A percentile compares a stretch with the other conserved stretches of the same genome.
Conservation (phyloP, 2,329 filamentous ascomycete species). For the Verticillium klebahnii region DNA sequence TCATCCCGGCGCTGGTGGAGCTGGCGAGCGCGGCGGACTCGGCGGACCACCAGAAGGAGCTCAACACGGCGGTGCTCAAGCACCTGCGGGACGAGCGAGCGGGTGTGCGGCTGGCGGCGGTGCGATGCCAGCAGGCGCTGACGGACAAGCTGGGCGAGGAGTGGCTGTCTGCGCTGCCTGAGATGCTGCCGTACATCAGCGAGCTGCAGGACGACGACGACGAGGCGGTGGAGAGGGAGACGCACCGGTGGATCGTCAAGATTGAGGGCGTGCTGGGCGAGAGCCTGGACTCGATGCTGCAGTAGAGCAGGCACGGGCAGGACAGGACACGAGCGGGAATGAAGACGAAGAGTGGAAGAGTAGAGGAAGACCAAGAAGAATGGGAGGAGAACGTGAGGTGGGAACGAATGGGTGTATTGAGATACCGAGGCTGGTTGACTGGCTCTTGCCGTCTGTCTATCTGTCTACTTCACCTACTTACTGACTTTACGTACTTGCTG, state of each 20-base stretch:
- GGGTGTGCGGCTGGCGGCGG: constrained; percentile 71
- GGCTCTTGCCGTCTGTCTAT: too few relatives aligned
- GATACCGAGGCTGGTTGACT: too few relatives aligned
- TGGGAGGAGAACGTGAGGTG: neutral
- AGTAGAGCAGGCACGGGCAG: constrained; percentile 44
- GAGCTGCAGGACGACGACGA: constrained; percentile 96
- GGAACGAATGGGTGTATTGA: too few relatives aligned
- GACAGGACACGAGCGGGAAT: constrained; percentile 12
- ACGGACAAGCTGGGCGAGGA: constrained; percentile 84
- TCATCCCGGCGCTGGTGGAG: constrained; percentile 73
- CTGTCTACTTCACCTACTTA: too few relatives aligned
- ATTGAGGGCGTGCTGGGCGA: constrained; percentile 90
- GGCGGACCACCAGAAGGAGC: constrained; percentile 82
- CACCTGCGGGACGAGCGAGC: constrained; percentile 71
- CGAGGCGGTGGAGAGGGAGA: constrained; percentile 86
- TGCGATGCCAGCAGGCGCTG: constrained; percentile 75
- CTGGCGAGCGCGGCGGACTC: constrained; percentile 78
- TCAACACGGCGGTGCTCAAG: constrained; percentile 75
- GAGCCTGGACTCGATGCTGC: constrained; percentile 87
- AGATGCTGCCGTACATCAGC: constrained; percentile 95
- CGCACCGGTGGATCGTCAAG: constrained; percentile 81
- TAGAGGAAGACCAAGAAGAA: neutral
- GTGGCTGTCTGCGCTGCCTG: constrained; percentile 84
- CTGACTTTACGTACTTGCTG: too few relatives aligned
- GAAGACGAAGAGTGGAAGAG: neutral